Base-by-base conservation (phyloP, 768 basidiomycete genomes). In the Coprinopsis sp. region DNA sequence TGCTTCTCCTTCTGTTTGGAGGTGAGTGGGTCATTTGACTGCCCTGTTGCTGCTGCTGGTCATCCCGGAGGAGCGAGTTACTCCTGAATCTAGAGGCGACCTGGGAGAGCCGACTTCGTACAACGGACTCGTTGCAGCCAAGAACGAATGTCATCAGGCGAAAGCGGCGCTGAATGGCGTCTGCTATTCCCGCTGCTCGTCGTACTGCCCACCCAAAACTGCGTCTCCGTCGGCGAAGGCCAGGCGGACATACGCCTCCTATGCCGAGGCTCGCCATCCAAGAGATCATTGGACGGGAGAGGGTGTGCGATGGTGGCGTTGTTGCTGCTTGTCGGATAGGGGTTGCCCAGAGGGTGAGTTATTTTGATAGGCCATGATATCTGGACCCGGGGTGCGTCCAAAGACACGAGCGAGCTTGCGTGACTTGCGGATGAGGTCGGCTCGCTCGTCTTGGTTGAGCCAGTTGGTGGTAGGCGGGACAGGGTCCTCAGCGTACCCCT, bases 331-430 rank as follows among this genome's bases (percentile, higher is more conserved):
- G 14, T 14, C 24, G 11, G 37, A n/a, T 19, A 18, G 24, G n/a
- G 25, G 12, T n/a, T 34, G 29, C 22, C 45, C 28, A 19, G 54
- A 36, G 27, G 47, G 36, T 25, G 53, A 52, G 31, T 41, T 38
- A 39, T 60, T 65, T 56, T 58, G 72, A 47, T 53, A 62, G 23
- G 62, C 51, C 42, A 72, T 54, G 5, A 62, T 65, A 8, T 76
- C 75, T 3, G 70, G 66, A 4, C 67, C 72, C 3, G 84, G 86
- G 3, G 73, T 78, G 62, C 79, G 73, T 33, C 89, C 89, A 45
- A 91, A 82, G n/a, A 91, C 67, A 51, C 83, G 82, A n/a, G 84
- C 73, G 38, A 91, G 76, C 63, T 92, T 92, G 56, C 84, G 81
- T 41, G 81, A 78, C 54, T 82, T 84, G 44, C 79, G 72, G 25